Base-by-base conservation (phyloP, 371 early-diverging fungal genomes). In the Catenaria anguillulae region DNA sequence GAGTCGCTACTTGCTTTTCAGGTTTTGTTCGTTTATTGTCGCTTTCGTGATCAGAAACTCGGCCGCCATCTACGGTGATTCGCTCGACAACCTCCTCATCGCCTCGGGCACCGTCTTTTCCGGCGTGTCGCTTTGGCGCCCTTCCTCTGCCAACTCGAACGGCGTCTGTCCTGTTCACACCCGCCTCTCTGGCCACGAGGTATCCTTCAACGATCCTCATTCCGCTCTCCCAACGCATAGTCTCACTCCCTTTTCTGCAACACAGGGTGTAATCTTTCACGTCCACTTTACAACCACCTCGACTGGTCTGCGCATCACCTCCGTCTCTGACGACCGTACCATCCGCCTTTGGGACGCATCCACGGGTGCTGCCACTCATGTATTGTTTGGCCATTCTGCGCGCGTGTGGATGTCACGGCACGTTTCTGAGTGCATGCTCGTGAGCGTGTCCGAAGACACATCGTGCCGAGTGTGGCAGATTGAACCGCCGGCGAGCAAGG, bases 21-120 rank as follows among this genome's bases (percentile, higher is more conserved):
- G n/a, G n/a, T n/a, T n/a, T n/a, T n/a, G n/a, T n/a, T n/a, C n/a
- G n/a, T n/a, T n/a, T n/a, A n/a, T n/a, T n/a, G n/a, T n/a, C n/a
- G n/a, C n/a, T n/a, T n/a, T n/a, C n/a, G n/a, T n/a, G n/a, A n/a
- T n/a, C n/a, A n/a, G n/a, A n/a, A n/a, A n/a, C 67, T 81, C 85
- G 5, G 92, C 89, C 0, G 67, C 73, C 21, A 79, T 88, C 50
- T 76, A 70, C 64, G 87, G 87, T 50, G 65, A 60, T 2, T 77
- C 77, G 0, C 50, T 68, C 13, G 74, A 73, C 5, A 68, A 69
- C 0, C 63, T 90, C 23, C 64, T 70, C 12, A 69, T 90, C 2
- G 88, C 86, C 0, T 80, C 84, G 5, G 92, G 92, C 1, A 92
- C 92, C 0, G 88, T 88, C 3, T 90, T 89, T 66, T 86, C 86